Conservation (phyloP, 768 basidiomycete genomes). For the Suillus subalutaceus region DNA sequence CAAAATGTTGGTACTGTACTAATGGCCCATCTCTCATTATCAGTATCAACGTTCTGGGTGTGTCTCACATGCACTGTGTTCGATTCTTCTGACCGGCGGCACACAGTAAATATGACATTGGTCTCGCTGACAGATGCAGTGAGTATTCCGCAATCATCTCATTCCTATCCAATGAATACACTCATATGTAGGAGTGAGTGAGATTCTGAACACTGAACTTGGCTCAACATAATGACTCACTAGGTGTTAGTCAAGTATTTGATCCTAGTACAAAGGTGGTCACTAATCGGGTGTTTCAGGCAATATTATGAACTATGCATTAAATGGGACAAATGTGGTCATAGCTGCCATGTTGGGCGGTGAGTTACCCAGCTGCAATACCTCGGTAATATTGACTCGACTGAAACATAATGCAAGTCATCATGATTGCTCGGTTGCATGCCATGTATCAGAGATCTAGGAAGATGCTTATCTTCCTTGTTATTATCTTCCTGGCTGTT, state of each 20-base stretch:
- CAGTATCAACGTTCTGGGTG: too few species aligned
- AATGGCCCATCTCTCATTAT: too few species aligned
- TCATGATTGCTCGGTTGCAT: background rate
- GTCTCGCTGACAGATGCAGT: background rate
- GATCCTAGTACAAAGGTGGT: background rate
- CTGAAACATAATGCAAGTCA: background rate
- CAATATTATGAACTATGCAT: fast-evolving
- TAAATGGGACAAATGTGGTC: background rate
- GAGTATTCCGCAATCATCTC: background rate
- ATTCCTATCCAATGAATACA: background rate
- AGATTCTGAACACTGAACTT: background rate
- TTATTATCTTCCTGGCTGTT: background rate
- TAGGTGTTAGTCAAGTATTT: background rate
- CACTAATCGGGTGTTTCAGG: background rate
- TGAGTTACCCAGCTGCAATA: background rate
- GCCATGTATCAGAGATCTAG: background rate
- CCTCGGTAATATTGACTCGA: background rate
- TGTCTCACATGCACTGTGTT: too few species aligned
- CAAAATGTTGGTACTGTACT: too few species aligned
- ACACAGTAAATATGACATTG: background rate
- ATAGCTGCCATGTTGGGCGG: background rate
- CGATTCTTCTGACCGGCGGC: too few species aligned
- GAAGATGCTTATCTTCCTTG: background rate
- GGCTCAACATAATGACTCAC: background rate
- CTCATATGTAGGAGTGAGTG: background rate